Base-by-base conservation (phyloP, 345 rosid species). In the Camelina neglecta region DNA sequence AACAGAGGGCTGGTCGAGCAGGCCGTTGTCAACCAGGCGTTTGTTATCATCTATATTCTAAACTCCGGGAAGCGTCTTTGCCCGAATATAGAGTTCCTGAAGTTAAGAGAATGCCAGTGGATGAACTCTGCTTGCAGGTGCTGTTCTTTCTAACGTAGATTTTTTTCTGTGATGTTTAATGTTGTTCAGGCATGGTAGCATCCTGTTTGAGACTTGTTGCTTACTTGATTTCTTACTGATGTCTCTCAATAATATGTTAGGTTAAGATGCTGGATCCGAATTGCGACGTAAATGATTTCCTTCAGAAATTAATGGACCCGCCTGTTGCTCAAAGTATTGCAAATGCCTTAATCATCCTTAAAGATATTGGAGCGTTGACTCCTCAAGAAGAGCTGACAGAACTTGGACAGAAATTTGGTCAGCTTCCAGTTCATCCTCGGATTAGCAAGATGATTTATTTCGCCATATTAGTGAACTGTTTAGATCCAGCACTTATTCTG, bases 61-160 rank as follows among this genome's bases (percentile, higher is more conserved):
- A 87, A 79, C 82, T 84, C 45, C 84, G 90, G 78, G 98, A 93
- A 61, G 82, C 90, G 61, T 84, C 96, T 76, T 65, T 92, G 63
- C 94, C 86, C 1, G 96, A 92, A 67, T 95, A 76, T 68, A 93
- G 86, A 75, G 84, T 89, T 78, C 98, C 98, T 75, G 98, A 95
- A 87, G 89, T 92, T 54, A 92, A 80, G 83, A 87, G 98, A 85
- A 88, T 86, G 85, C 97, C 99, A 35, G 83, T 95, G 53, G 98
- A 95, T 48, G 99, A 95, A 75, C 91, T 95, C 23, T 95, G 99
- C 85, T 85, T 95, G 74, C 99, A 88, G 93, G 99, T 95, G 55
- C 50, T 56, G 73, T 59, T 64, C 51, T 60, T 67, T 67, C 62
- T 60, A 53, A 33, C 5, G 0, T 61, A 50, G 24, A 20, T 39